Conservation (phyloP, 2,329 filamentous ascomycete species). For the Coleophoma crateriformis region DNA sequence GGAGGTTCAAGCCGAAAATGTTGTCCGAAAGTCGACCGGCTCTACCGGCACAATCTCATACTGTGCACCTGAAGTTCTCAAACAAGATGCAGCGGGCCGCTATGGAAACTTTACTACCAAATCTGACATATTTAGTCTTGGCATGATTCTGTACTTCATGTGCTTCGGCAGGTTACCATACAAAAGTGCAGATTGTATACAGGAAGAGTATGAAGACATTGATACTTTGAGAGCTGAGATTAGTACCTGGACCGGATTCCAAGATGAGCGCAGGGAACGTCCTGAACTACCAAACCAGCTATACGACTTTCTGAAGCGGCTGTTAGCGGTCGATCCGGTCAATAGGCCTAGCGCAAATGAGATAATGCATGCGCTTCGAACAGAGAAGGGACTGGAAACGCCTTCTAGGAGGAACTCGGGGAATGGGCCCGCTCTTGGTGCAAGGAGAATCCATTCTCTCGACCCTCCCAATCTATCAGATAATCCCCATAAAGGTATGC, state of each 20-base stretch:
- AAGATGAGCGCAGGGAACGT: constrained; percentile 67
- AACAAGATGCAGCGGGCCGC: constrained; percentile 58
- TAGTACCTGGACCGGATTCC: constrained; percentile 78
- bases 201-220: constrained; percentile 90
- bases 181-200: constrained; percentile 70
- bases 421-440: neutral
- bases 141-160: constrained; percentile 98
- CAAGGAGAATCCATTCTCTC: constrained; percentile 23
- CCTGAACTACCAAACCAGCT: constrained; percentile 81
- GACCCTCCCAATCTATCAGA: constrained; percentile 23
- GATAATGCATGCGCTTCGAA: constrained; percentile 50
- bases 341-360: constrained; percentile 81
- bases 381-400: constrained; percentile 24
- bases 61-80: constrained; percentile 90
- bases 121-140: constrained; percentile 95
- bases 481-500: constrained; percentile 21
- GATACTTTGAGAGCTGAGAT: constrained; percentile 84
- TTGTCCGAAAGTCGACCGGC: constrained; percentile 80
- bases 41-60: constrained; percentile 96
- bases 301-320: constrained; percentile 75
- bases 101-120: constrained; percentile 95
- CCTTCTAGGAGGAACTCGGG: constrained; percentile 14
- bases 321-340: constrained; percentile 71
- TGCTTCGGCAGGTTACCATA: constrained; percentile 92
- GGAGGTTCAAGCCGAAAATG: constrained; percentile 83